phyloP scores from a whole-genome alignment of 495 filamentous ascomycete species.

The Aspergillus asperescens region DNA sequence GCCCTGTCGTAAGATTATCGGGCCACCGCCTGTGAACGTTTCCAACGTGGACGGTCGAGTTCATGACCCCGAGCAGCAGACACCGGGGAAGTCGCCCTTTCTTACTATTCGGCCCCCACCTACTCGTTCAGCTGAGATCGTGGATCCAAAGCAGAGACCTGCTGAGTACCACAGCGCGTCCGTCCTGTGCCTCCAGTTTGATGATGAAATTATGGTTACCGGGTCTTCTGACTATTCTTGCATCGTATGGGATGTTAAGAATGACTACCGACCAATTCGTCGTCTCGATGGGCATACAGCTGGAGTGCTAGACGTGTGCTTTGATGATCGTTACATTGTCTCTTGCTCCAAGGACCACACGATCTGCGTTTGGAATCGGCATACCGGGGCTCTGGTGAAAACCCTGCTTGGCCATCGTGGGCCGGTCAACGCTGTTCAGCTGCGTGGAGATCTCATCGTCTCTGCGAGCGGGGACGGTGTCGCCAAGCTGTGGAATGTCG shows the following conservation, averaged over 20 bases:
- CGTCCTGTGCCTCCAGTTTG: conserved; percentile 91
- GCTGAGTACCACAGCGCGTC: conserved; percentile 71
- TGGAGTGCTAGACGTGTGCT: conserved; percentile 87
- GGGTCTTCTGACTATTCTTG: conserved; percentile 89
- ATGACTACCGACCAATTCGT: conserved; percentile 68
- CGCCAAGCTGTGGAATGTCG: conserved; percentile 91
- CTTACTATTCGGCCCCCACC: conserved; percentile 42
- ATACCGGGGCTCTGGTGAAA: conserved; percentile 64
- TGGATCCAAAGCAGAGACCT: conserved; percentile 25
- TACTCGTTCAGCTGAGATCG: conserved; percentile 27
- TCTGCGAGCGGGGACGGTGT: conserved; percentile 89
- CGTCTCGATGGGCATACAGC: conserved; percentile 72
- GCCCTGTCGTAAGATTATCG: conserved; percentile 76
- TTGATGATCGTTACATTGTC: conserved; percentile 86
- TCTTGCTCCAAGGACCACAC: conserved; percentile 92
- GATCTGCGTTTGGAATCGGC: conserved; percentile 89
- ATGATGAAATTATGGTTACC: conserved; percentile 85
- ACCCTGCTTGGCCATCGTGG: conserved; percentile 78
- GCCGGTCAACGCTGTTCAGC: conserved; percentile 91
- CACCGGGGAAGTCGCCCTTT: conserved; percentile 40
- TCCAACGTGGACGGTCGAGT: conserved; percentile 29
- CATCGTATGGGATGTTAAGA: conserved; percentile 82
- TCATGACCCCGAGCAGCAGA: conserved; percentile 36
- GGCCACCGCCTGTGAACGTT: conserved; percentile 34
- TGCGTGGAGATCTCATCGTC: conserved; percentile 85